Evolutionary conservation across 495 filamentous ascomycete genomes (phyloP).

Genomic region (Lindgomyces ingoldianus): DNA sequence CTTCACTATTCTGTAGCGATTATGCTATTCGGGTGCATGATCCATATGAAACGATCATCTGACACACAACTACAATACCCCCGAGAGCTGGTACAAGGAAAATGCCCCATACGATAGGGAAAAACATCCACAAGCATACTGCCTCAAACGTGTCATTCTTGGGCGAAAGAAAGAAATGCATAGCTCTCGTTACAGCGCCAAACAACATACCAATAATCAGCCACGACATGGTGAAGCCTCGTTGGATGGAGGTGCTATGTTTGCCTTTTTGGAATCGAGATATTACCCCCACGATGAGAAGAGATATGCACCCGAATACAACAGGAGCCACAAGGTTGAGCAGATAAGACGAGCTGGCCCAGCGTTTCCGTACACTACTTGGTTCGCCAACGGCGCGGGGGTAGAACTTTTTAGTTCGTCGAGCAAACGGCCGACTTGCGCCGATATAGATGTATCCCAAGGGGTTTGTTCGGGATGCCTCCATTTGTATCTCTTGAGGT

Average conservation of each 20-base stretch:
- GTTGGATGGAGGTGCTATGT: neutral
- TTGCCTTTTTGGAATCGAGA: conserved; percentile 1
- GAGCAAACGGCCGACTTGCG: too few species aligned
- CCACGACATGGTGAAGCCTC: conserved; percentile 5
- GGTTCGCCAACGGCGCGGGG: too few species aligned
- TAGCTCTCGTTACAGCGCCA: neutral
- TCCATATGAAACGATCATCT: neutral
- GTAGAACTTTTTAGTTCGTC: too few species aligned
- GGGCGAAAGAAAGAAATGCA: neutral
- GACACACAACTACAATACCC: conserved; percentile 1
- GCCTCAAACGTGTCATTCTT: neutral
- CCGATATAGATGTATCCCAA: too few species aligned
- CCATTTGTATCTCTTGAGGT: too few species aligned
- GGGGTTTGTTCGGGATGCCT: too few species aligned
- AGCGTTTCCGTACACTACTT: neutral
- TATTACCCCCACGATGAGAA: neutral
- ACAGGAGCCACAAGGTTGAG: neutral
- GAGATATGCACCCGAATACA: neutral
- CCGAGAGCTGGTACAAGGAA: neutral
- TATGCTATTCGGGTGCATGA: neutral
- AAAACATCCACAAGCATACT: neutral
- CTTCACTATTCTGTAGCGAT: neutral
- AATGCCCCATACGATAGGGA: neutral
- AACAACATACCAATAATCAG: conserved; percentile 1
- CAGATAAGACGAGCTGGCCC: neutral